Percentiles rank a stretch among this genome's conserved stretches.
Conservation (phyloP, 345 rosid genomes). For the Bretschneidera sinensis region DNA sequence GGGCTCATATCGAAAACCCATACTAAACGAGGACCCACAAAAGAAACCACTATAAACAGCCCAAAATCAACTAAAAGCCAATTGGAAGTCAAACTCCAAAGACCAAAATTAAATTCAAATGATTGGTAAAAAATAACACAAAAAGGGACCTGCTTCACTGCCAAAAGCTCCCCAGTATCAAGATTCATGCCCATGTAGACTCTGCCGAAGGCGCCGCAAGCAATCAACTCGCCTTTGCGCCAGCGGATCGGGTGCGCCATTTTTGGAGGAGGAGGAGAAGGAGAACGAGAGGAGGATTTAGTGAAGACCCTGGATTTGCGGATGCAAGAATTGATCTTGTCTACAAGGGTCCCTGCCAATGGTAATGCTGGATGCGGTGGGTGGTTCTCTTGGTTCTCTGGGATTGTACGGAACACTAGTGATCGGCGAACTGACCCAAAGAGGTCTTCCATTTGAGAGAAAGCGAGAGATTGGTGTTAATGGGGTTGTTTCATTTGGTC, state of each 20-base stretch:
- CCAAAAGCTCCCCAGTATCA: conserved; percentile 94
- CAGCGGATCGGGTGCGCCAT: conserved; percentile 62
- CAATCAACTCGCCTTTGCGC: conserved; percentile 88
- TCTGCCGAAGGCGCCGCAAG: conserved; percentile 86
- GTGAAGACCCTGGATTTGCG: conserved; percentile 64
- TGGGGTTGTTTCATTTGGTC: conserved; percentile 33
- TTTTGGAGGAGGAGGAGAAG: conserved; percentile 21
- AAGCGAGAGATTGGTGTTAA: conserved; percentile 8
- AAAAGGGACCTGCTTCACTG: conserved; percentile 70
- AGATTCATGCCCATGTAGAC: conserved; percentile 98
- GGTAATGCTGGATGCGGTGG: conserved; percentile 21
- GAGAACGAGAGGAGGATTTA: conserved; percentile 34
- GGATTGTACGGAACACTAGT: conserved; percentile 58
- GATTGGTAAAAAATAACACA: not conserved
- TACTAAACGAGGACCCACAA: conserved; percentile 8
- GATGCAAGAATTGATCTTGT: conserved; percentile 69
- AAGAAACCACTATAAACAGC: conserved; percentile 2
- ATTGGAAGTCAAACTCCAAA: not conserved
- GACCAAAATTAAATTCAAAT: not conserved
- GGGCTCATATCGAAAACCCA: not conserved
- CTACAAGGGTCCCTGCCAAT: conserved; percentile 36
- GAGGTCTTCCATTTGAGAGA: conserved; percentile 48
- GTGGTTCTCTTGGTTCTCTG: conserved; percentile 30
- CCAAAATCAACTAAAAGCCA: not conserved
- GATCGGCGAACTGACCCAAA: conserved; percentile 88